Evolutionary conservation across 345 rosid genomes (phyloP), one percentile per base, ranked within the genome.

Genomic region (Sapria himalayana): DNA sequence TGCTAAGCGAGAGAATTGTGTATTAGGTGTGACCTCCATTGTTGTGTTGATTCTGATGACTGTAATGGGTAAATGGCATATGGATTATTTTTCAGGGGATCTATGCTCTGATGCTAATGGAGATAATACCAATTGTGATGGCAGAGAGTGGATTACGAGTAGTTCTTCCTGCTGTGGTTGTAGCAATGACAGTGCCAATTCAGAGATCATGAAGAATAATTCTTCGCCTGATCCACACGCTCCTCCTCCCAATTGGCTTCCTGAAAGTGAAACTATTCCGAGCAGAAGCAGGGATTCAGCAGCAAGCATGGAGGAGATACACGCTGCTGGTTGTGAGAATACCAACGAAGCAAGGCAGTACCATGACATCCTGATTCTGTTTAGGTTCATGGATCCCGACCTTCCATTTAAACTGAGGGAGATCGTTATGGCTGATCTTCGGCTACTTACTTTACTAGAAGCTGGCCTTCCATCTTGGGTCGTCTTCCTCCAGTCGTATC

Each of bases 391-490:
- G 55, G 94, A 91, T 43, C 72, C 49, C 25, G 70, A 77, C 49
- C 74, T 91, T 41, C 94, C 96, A 5, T 91, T 80, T 54, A 78
- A 72, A 57, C 51, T 91, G 37, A 68, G 67, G 55, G 65, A 75
- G 45, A 60, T 84, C 46, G 65, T 91, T 62, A 65, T 76, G 69
- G 63, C 78, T 24, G 78, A 91, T 57, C 41, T 71, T 54, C 73
- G 85, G 45, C 58, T 91, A 56, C 86, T 91, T 45, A 85, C 89
- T 52, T 57, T 91, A 33, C 58, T 84, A 38, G 99, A 91, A 64
- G 79, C 99, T 18, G 96, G 99, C 37, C 92, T 91, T 50, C 96
- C 99, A 29, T 78, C 99, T 15, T 91, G 99, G 99, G 96, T 81
- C 39, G 48, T 91, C 57, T 91, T 91, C 53, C 92, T 91, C 37